Conservation (phyloP, 805 yeast species). For the Saccharomyces eubayanus region DNA sequence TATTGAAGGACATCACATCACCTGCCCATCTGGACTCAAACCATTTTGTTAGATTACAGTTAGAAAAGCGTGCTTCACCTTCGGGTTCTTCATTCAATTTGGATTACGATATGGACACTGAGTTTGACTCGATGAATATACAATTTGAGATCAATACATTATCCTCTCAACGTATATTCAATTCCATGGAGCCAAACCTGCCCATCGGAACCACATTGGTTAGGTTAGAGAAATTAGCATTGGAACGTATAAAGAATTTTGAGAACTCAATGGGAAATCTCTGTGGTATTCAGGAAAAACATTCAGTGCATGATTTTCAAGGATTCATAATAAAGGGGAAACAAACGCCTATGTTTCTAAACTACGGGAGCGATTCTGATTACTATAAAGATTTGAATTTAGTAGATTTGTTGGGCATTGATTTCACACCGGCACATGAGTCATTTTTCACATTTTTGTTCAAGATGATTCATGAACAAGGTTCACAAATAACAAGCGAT, state of each 20-base stretch:
- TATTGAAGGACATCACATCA: background rate
- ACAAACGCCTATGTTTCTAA: constrained; percentile 7
- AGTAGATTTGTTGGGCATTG: constrained; percentile 27
- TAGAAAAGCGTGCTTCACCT: constrained; percentile 6
- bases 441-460: constrained; percentile 26
- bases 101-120: constrained; percentile 11
- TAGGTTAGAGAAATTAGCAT: constrained; percentile 11
- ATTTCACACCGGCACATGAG: constrained; percentile 28
- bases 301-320: constrained; percentile 12
- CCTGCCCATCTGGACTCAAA: background rate
- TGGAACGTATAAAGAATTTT: constrained; percentile 11
- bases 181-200: constrained; percentile 7
- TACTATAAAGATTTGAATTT: constrained; percentile 19
- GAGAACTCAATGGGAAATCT: constrained; percentile 11
- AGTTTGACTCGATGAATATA: constrained; percentile 12
- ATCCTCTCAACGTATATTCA: constrained; percentile 5
- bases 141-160: constrained; percentile 18
- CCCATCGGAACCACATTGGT: constrained; percentile 12
- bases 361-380: constrained; percentile 9
- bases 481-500: background rate
- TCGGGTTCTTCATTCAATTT: constrained; percentile 5
- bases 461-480: constrained; percentile 18
- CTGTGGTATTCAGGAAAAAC: constrained; percentile 11
- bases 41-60: constrained; percentile 8
- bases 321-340: constrained; percentile 22